Conservation (phyloP, 345 rosid genomes). For the Salix udensis region DNA sequence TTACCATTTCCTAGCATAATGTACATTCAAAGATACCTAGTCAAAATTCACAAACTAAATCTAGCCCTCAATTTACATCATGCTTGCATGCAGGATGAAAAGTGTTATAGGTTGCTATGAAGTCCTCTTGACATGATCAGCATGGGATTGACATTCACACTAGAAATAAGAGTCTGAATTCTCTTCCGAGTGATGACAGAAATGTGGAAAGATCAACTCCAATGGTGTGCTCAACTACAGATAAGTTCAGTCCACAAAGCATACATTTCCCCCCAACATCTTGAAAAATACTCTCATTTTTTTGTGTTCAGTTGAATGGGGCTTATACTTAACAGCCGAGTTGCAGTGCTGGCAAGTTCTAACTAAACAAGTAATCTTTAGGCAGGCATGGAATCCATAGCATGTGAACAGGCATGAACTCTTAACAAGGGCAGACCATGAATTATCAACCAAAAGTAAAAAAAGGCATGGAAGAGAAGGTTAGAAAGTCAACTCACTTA, state of each 20-base stretch:
- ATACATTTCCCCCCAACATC: not conserved
- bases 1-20: too few relatives aligned
- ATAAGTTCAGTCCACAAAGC: not conserved
- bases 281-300: not conserved
- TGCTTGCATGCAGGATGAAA: too few relatives aligned
- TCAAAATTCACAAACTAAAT: too few relatives aligned
- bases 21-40: too few relatives aligned
- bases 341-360: not conserved
- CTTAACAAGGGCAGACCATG: not conserved
- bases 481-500: conserved; percentile 38
- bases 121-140: not conserved
- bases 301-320: not conserved
- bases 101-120: not conserved
- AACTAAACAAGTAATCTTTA: not conserved
- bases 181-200: not conserved
- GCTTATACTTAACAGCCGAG: not conserved
- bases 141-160: not conserved
- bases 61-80: too few relatives aligned
- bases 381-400: not conserved
- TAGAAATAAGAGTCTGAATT: not conserved
- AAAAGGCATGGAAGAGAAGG: not conserved
- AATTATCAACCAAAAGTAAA: not conserved
- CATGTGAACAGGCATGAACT: not conserved
- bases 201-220: too few relatives aligned
- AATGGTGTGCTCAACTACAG: not conserved